Evolutionary conservation across 2,329 filamentous ascomycete genomes (phyloP).

Genomic region (Ophiostoma australiae): DNA sequence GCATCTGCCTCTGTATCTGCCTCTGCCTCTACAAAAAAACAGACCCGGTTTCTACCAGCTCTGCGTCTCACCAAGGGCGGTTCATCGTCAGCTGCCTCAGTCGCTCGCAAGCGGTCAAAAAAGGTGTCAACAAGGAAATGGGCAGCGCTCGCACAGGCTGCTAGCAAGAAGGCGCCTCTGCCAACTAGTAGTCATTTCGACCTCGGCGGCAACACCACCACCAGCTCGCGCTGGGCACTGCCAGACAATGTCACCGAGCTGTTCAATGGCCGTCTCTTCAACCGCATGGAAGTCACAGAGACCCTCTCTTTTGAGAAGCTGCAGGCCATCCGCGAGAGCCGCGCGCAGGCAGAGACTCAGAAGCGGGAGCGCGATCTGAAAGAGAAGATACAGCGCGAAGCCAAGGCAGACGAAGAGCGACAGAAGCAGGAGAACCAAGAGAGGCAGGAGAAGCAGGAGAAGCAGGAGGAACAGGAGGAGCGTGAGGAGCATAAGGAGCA

Average conservation of each 20-base stretch:
- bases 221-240: slow-evolving; percentile 46
- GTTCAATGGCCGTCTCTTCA: slow-evolving; percentile 51
- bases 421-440: slow-evolving; percentile 18
- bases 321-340: slow-evolving; percentile 42
- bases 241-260: slow-evolving; percentile 55
- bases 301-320: slow-evolving; percentile 52
- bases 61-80: slow-evolving; percentile 12
- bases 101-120: slow-evolving; percentile 6
- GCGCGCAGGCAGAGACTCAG: slow-evolving; percentile 33
- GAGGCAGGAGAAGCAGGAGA: background rate
- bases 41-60: slow-evolving; percentile 18
- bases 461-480: background rate
- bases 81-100: background rate
- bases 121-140: background rate
- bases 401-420: slow-evolving; percentile 14
- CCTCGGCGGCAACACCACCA: slow-evolving; percentile 18
- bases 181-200: slow-evolving; percentile 23
- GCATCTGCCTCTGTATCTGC: background rate
- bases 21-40: background rate
- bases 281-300: slow-evolving; percentile 54
- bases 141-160: background rate
- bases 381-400: slow-evolving; percentile 15
- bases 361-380: slow-evolving; percentile 19
- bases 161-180: background rate
- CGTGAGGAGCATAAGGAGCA: background rate